Evolutionary conservation across 129 eudicot genomes (phyloP).

Genomic region (Ambrosia artemisiifolia): DNA sequence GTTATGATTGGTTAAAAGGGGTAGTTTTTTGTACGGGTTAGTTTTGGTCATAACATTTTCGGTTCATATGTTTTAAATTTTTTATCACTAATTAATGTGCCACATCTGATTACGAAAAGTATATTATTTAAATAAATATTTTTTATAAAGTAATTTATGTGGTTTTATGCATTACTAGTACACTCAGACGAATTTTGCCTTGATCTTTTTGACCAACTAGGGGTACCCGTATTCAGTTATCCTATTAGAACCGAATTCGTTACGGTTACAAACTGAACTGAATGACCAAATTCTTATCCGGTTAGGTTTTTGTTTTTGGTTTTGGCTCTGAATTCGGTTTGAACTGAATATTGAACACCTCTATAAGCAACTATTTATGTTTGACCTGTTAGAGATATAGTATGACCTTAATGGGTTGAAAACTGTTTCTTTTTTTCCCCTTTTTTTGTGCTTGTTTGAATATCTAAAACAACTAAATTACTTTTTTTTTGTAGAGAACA

Average conservation of each 20-base stretch:
- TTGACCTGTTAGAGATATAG: no score
- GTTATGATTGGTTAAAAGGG: not conserved
- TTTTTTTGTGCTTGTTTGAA: not conserved
- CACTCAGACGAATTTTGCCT: not conserved
- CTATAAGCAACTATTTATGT: no score
- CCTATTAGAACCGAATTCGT: no score
- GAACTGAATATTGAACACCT: no score
- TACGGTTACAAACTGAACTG: no score
- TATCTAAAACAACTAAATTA: not conserved
- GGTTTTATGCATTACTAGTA: not conserved
- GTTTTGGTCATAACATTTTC: not conserved
- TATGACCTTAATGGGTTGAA: not conserved
- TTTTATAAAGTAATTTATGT: not conserved
- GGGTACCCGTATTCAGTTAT: not conserved
- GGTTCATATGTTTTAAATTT: not conserved
- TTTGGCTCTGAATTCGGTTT: no score
- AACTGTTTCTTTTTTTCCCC: not conserved
- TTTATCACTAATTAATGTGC: not conserved
- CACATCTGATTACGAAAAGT: not conserved
- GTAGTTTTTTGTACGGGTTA: not conserved
- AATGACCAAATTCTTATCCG: no score
- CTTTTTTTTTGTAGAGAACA: slow-evolving; percentile 46
- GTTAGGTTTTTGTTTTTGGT: no score
- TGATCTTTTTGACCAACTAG: not conserved
- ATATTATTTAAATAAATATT: not conserved